These are phyloP conservation scores for Phylloporus sp. DNA, from an alignment of 1,284 basidiomycete species.

Conservation along the genomic window DNA sequence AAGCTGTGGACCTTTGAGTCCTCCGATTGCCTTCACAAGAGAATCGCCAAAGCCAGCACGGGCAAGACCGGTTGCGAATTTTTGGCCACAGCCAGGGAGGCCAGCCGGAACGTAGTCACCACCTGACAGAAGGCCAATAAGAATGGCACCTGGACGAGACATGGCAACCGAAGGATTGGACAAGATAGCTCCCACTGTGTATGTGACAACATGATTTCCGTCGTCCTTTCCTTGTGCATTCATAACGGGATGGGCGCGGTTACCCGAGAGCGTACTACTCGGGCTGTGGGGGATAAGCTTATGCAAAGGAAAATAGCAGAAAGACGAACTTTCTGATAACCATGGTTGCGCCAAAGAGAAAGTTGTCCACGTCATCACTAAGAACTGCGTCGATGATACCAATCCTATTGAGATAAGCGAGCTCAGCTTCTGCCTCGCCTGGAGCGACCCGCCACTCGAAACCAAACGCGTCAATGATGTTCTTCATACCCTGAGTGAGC, in stretches of 20 bases:
- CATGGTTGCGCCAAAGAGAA: conserved; percentile 85
- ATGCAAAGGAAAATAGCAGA: background rate
- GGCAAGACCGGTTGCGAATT: conserved; percentile 69
- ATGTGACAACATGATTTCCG: conserved; percentile 75
- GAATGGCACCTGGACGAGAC: conserved; percentile 76
- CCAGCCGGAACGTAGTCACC: conserved; percentile 89
- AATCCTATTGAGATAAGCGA: conserved; percentile 83
- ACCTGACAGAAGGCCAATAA: conserved; percentile 86
- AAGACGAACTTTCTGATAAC: conserved; percentile 75
- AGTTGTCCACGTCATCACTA: conserved; percentile 93
- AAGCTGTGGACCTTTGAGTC: conserved; percentile 50
- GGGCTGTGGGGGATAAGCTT: conserved; percentile 49
- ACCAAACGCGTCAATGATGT: conserved; percentile 86
- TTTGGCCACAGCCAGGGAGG: conserved; percentile 62
- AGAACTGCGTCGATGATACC: conserved; percentile 89
- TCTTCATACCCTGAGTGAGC: conserved; percentile 72
- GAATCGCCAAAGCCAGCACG: conserved; percentile 72
- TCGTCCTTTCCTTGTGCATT: conserved; percentile 73
- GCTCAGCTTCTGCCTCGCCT: conserved; percentile 96
- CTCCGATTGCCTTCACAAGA: conserved; percentile 65
- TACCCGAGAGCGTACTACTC: conserved; percentile 74
- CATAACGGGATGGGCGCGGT: conserved; percentile 59
- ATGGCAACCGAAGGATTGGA: conserved; percentile 60
- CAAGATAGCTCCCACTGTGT: conserved; percentile 56
- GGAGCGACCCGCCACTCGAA: conserved; percentile 89